Base-by-base conservation (phyloP, 352 stramenopile species). In the Pythium dissotocum region DNA sequence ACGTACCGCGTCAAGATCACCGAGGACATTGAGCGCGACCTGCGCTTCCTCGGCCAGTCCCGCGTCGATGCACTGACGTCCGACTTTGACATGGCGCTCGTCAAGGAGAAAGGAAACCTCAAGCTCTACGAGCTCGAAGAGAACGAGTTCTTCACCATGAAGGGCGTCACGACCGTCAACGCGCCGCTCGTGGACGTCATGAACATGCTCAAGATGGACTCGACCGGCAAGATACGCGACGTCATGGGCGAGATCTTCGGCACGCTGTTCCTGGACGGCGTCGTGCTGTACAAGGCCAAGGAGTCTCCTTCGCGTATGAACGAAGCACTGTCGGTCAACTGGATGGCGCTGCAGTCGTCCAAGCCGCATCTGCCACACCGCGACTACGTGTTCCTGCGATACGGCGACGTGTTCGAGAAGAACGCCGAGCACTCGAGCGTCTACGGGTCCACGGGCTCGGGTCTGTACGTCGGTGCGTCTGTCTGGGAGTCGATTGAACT, bases 61-160 rank as follows among this genome's bases (percentile, higher is more conserved):
- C 85, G 85, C 49, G 71, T 93, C 16, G 87, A 94, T 58, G 85
- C 87, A 54, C 78, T 95, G 60, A 94, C 85, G 67, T 85, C 78
- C 40, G 77, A 87, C 18, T 94, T 93, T 56, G 78, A 86, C 63
- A 95, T 95, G 87, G 77, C 82, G 61, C 71, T 89, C 10, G 55
- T 94, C 42, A 93, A 91, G 69, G 83, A 93, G 5, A 90, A 90
- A 54, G 65, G 53, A 60, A 78, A 79, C 24, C 57, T 95, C 24
- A 78, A 93, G 78, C 69, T 95, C 33, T 95, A 84, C 63, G 87
- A 95, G 67, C 70, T 93, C 28, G 73, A 71, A 33, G 85, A 93
- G 62, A 87, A 92, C 55, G 87, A 95, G 65, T 93, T 95, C 69
- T 94, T 85, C 76, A 95, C 87, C 0, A 94, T 95, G 85, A 91